These are phyloP conservation scores for Lathyrus aphaca DNA, from an alignment of 306 rosid species.

Conservation along the genomic window DNA sequence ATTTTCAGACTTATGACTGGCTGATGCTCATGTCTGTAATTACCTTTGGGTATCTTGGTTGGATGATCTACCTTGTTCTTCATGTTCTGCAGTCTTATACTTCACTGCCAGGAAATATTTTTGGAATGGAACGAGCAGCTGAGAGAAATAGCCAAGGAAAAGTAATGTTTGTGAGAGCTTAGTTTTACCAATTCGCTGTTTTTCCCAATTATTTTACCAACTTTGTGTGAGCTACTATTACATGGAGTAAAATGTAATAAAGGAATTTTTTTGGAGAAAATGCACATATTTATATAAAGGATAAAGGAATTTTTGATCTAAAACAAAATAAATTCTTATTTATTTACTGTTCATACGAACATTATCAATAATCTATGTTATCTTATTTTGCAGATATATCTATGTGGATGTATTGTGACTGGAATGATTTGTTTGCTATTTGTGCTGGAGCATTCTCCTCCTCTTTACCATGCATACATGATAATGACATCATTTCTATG, in stretches of 20 bases:
- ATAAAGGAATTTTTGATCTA: constrained; percentile 24
- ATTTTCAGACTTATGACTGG: constrained; percentile 96
- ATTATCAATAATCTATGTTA: constrained; percentile 24
- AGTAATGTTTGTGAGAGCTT: constrained; percentile 63
- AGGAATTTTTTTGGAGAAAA: constrained; percentile 17
- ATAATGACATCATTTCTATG: constrained; percentile 75
- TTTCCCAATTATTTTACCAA: constrained; percentile 27
- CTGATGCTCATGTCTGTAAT: constrained; percentile 86
- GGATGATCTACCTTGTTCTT: constrained; percentile 83
- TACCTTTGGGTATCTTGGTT: constrained; percentile 82
- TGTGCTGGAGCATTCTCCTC: constrained; percentile 80
- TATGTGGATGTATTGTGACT: constrained; percentile 61
- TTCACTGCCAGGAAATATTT: constrained; percentile 56
- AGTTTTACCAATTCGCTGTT: constrained; percentile 25
- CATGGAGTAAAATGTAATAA: constrained; percentile 28
- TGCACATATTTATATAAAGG: not conserved
- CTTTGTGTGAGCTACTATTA: constrained; percentile 25
- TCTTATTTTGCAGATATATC: constrained; percentile 62
- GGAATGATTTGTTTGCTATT: constrained; percentile 63
- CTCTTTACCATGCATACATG: constrained; percentile 80
- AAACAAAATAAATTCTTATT: constrained; percentile 4
- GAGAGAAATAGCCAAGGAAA: constrained; percentile 57
- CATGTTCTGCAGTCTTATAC: constrained; percentile 92
- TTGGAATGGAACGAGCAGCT: constrained; percentile 54
- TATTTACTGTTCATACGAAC: constrained; percentile 9